phyloP scores from a whole-genome alignment of 768 basidiomycete genomes.

The Kwoniella sp. region DNA sequence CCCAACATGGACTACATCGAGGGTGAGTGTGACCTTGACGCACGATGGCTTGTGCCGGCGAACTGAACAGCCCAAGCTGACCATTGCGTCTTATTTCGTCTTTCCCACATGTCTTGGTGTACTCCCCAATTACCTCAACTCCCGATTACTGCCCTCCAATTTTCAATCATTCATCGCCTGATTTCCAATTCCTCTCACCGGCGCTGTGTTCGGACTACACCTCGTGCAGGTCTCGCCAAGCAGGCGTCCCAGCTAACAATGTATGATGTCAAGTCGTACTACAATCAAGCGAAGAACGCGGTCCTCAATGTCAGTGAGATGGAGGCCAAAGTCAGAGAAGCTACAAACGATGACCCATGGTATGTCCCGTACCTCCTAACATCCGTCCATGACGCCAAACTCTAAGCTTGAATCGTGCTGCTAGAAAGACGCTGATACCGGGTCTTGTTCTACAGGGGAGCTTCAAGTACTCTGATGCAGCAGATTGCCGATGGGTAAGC shows the following conservation, averaged over 20 bases:
- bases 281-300: conserved; percentile 96
- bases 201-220: too few relatives aligned
- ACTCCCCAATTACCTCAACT: too few relatives aligned
- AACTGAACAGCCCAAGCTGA: too few relatives aligned
- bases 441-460: conserved; percentile 68
- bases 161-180: background rate
- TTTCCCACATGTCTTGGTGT: background rate
- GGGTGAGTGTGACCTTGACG: conserved; percentile 24
- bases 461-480: conserved; percentile 95
- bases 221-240: conserved; percentile 61
- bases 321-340: conserved; percentile 94
- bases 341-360: conserved; percentile 98
- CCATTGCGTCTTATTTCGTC: background rate
- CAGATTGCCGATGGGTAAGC: conserved; percentile 95
- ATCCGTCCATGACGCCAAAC: too few relatives aligned
- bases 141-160: background rate
- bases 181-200: background rate
- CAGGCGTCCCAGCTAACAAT: conserved; percentile 79
- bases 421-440: background rate
- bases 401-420: too few relatives aligned
- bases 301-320: conserved; percentile 95
- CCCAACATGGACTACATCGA: conserved; percentile 47
- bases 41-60: too few relatives aligned
- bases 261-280: conserved; percentile 92
- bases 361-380: too few relatives aligned